These are phyloP conservation scores for Penicillium arizonense DNA, from an alignment of 495 filamentous ascomycete species.

Conservation along the genomic window DNA sequence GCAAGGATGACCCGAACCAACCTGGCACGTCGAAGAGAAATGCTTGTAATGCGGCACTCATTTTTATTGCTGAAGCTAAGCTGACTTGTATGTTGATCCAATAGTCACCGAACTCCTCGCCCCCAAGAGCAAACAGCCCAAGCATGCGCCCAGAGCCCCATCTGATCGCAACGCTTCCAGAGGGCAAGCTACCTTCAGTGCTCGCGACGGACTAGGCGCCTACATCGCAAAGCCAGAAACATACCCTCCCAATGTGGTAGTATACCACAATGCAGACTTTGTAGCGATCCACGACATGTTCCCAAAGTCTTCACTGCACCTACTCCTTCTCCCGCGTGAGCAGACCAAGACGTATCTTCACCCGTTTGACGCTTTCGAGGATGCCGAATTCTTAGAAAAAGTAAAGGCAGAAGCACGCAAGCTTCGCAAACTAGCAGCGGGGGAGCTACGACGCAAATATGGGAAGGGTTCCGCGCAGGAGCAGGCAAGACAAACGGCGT, in stretches of 20 bases:
- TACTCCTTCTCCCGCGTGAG: slow-evolving; percentile 81
- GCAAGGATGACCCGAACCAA: background rate
- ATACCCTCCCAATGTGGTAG: slow-evolving; percentile 59
- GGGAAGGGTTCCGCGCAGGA: slow-evolving; percentile 64
- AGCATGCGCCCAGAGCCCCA: slow-evolving; percentile 26
- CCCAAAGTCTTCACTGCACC: slow-evolving; percentile 81
- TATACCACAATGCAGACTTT: slow-evolving; percentile 68
- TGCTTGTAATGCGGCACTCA: slow-evolving; percentile 33
- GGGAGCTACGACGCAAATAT: slow-evolving; percentile 71
- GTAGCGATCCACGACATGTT: slow-evolving; percentile 82
- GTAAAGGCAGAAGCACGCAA: slow-evolving; percentile 59
- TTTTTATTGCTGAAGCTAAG: background rate
- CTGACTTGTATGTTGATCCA: background rate
- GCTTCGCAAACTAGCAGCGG: slow-evolving; percentile 63
- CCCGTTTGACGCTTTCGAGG: slow-evolving; percentile 76
- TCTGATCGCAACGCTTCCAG: slow-evolving; percentile 24
- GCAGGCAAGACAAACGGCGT: slow-evolving; percentile 49
- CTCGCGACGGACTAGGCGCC: slow-evolving; percentile 62
- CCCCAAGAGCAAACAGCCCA: slow-evolving; percentile 50
- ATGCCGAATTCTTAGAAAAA: slow-evolving; percentile 65
- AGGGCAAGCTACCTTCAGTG: slow-evolving; percentile 31
- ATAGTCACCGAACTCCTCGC: slow-evolving; percentile 70
- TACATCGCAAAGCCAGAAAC: slow-evolving; percentile 70
- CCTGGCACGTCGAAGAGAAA: slow-evolving; percentile 36
- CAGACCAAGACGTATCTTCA: slow-evolving; percentile 58